These are phyloP conservation scores for Claviceps lovelessii DNA, from an alignment of 2,329 filamentous ascomycete species.

Conservation along the genomic window DNA sequence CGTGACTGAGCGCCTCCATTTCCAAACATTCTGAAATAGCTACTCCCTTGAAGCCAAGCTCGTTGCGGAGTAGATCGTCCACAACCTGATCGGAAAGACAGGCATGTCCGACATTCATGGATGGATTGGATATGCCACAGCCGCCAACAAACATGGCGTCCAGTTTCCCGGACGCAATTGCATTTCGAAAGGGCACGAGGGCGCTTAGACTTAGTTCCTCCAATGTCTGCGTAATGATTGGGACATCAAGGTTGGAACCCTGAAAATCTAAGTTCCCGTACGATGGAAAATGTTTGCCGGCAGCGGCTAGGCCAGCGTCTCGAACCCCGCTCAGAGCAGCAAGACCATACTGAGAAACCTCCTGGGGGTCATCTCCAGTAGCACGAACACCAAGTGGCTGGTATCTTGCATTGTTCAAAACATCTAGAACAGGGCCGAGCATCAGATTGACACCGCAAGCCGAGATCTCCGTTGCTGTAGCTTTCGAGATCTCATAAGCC, in stretches of 20 bases:
- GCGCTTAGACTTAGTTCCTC: slow-evolving; percentile 89
- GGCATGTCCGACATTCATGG: slow-evolving; percentile 89
- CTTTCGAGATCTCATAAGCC: slow-evolving; percentile 80
- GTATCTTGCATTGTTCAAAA: slow-evolving; percentile 81
- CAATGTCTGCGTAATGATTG: slow-evolving; percentile 86
- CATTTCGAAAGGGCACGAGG: slow-evolving; percentile 80
- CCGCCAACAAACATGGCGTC: slow-evolving; percentile 95
- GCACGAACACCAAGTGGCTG: slow-evolving; percentile 84
- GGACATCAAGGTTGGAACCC: slow-evolving; percentile 79
- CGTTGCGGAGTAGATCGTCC: slow-evolving; percentile 73
- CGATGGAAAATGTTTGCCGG: slow-evolving; percentile 92
- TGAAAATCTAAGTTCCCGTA: slow-evolving; percentile 92
- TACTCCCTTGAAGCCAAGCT: slow-evolving; percentile 80
- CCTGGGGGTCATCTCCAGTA: slow-evolving; percentile 82
- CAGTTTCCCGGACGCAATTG: slow-evolving; percentile 64
- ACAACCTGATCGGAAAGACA: slow-evolving; percentile 89
- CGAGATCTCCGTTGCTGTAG: slow-evolving; percentile 80
- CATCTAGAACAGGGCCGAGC: slow-evolving; percentile 83
- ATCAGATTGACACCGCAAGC: slow-evolving; percentile 95
- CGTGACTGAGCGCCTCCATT: slow-evolving; percentile 90
- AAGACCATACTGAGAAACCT: slow-evolving; percentile 84
- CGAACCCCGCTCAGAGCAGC: slow-evolving; percentile 87
- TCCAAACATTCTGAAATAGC: slow-evolving; percentile 91
- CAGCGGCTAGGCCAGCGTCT: slow-evolving; percentile 74
- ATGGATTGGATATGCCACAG: slow-evolving; percentile 79